Conservation (phyloP, 1,284 basidiomycete species). For the Ceraceosorus guamensis region DNA sequence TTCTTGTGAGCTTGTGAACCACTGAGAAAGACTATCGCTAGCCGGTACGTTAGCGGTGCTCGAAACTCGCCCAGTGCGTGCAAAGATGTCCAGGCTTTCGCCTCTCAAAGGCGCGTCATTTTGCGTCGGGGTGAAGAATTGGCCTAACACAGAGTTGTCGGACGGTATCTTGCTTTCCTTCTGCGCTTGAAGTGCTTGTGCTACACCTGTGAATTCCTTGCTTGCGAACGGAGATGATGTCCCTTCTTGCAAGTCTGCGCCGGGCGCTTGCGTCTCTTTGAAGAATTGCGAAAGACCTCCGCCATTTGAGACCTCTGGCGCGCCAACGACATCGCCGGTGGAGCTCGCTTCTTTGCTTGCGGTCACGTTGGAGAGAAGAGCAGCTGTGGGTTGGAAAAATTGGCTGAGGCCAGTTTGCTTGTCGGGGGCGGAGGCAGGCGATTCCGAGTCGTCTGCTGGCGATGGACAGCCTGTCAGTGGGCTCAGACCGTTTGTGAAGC, state of each 20-base stretch:
- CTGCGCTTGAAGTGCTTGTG: no score
- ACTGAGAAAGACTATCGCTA: no score
- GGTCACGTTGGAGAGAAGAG: not conserved
- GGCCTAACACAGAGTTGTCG: slow-evolving; percentile 32
- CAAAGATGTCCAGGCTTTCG: slow-evolving; percentile 35
- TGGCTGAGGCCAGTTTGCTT: not conserved
- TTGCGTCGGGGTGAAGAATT: slow-evolving; percentile 42
- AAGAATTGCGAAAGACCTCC: slow-evolving; percentile 9
- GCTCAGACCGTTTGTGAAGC: not conserved
- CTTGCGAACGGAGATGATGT: not conserved
- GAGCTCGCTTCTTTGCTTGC: not conserved
- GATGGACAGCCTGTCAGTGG: no score
- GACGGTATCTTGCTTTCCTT: slow-evolving; percentile 5
- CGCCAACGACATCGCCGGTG: not conserved
- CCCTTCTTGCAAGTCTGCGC: not conserved
- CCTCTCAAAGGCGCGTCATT: slow-evolving; percentile 20
- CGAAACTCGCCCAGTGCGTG: slow-evolving; percentile 13
- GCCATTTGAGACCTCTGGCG: no score
- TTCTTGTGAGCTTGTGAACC: not conserved
- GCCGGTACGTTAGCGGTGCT: not conserved
- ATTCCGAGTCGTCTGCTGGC: not conserved
- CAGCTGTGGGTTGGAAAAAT: not conserved
- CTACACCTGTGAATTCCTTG: no score
- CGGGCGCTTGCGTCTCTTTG: not conserved
- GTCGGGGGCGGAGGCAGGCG: not conserved